phyloP scores from a whole-genome alignment of 495 filamentous ascomycete genomes.

The Haplographium delicatum region DNA sequence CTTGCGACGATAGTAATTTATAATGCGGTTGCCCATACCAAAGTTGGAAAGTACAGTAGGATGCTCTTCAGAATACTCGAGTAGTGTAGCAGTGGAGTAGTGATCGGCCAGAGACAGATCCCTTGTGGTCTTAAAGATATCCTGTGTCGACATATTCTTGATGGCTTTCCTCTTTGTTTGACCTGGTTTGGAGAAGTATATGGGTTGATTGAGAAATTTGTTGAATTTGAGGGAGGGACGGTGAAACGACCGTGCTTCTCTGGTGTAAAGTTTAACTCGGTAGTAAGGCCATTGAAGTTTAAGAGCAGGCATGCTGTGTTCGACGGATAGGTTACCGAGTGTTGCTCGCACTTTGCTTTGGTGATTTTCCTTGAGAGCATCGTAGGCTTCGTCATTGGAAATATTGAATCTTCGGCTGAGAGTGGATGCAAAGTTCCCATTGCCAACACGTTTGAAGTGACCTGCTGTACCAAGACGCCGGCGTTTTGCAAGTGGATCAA shows the following conservation, averaged over 20 bases:
- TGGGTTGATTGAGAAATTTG: slow-evolving; percentile 41
- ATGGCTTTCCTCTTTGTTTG: slow-evolving; percentile 74
- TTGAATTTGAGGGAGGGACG: slow-evolving; percentile 66
- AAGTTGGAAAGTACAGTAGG: slow-evolving; percentile 90
- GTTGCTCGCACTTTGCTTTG: slow-evolving; percentile 92
- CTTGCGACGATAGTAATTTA: slow-evolving; percentile 94
- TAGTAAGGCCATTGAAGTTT: slow-evolving; percentile 93
- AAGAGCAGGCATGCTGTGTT: slow-evolving; percentile 86
- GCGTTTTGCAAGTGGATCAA: slow-evolving; percentile 31
- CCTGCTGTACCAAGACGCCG: slow-evolving; percentile 28
- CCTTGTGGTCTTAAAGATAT: slow-evolving; percentile 66
- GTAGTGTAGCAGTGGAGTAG: slow-evolving; percentile 66
- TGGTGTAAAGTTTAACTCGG: slow-evolving; percentile 70
- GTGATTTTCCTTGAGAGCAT: slow-evolving; percentile 91
- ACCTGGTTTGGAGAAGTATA: slow-evolving; percentile 55
- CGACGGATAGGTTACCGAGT: slow-evolving; percentile 75
- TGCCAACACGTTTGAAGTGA: slow-evolving; percentile 47
- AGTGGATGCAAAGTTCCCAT: slow-evolving; percentile 49
- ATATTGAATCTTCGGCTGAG: slow-evolving; percentile 85
- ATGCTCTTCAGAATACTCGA: slow-evolving; percentile 95
- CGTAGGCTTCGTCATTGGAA: slow-evolving; percentile 92
- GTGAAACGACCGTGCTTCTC: slow-evolving; percentile 86
- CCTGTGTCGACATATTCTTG: slow-evolving; percentile 67
- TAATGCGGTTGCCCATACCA: slow-evolving; percentile 90
- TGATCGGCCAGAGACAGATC: slow-evolving; percentile 84